Conservation (phyloP, 768 basidiomycete species). For the Xerocomellus chrysenteron region DNA sequence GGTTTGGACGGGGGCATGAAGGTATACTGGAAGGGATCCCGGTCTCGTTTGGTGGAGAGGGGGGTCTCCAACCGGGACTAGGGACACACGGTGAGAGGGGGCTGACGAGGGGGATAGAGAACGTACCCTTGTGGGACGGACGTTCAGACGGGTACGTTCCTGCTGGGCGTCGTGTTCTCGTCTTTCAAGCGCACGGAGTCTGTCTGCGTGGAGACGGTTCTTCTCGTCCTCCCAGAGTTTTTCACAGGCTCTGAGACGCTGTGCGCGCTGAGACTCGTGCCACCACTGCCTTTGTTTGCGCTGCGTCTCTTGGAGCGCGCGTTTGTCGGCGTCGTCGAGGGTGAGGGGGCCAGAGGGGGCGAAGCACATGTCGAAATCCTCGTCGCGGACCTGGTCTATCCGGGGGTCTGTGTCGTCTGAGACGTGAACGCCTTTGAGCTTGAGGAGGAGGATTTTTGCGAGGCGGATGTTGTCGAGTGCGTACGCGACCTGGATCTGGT, state of each 20-base stretch:
- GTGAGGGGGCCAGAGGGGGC: slow-evolving; percentile 38
- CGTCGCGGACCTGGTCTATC: slow-evolving; percentile 56
- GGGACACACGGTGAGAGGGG: slow-evolving; percentile 2
- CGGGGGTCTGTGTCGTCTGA: slow-evolving; percentile 59
- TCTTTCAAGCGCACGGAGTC: slow-evolving; percentile 32
- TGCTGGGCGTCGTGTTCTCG: slow-evolving; percentile 34
- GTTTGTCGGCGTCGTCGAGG: slow-evolving; percentile 43
- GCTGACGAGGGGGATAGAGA: not conserved
- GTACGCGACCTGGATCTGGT: slow-evolving; percentile 67
- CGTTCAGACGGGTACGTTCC: slow-evolving; percentile 21
- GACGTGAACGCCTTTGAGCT: slow-evolving; percentile 60
- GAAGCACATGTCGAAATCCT: slow-evolving; percentile 43
- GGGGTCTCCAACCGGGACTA: slow-evolving; percentile 19
- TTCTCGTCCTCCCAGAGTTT: slow-evolving; percentile 50
- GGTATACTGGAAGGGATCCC: slow-evolving; percentile 33
- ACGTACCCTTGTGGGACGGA: slow-evolving; percentile 24
- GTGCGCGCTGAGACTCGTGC: slow-evolving; percentile 35
- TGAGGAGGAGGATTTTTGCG: slow-evolving; percentile 62
- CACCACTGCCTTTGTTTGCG: slow-evolving; percentile 35
- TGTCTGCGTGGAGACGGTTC: slow-evolving; percentile 41
- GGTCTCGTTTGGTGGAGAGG: slow-evolving; percentile 14
- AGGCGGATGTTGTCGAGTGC: slow-evolving; percentile 65
- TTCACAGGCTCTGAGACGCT: slow-evolving; percentile 46
- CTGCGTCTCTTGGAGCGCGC: slow-evolving; percentile 38
- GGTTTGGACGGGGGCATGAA: slow-evolving; percentile 29